Percentiles rank a stretch among this genome's conserved stretches.
These are phyloP conservation scores for Suillus ampliporus DNA, from an alignment of 768 basidiomycete species.

Conservation along the genomic window DNA sequence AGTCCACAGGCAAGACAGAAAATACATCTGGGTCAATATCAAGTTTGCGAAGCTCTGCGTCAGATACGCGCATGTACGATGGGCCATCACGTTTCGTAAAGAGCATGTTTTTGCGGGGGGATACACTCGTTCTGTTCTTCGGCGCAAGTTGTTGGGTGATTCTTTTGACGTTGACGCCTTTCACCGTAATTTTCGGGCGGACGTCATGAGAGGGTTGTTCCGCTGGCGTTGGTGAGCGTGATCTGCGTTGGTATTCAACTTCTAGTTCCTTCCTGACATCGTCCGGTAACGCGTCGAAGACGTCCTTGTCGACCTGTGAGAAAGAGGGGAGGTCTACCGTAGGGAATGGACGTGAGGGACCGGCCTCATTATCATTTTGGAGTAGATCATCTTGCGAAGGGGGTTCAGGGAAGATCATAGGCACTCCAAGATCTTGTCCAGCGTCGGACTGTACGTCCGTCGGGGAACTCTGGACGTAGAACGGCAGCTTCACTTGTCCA, in stretches of 20 bases:
- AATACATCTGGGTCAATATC: conserved; percentile 81
- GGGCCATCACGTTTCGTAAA: conserved; percentile 43
- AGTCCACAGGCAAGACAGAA: conserved; percentile 58
- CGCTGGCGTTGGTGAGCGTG: conserved; percentile 50
- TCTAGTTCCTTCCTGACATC: conserved; percentile 75
- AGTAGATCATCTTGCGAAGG: conserved; percentile 39
- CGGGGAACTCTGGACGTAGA: conserved; percentile 40
- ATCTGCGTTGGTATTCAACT: conserved; percentile 66
- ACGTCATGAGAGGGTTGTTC: conserved; percentile 12
- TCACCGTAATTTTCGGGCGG: conserved; percentile 29
- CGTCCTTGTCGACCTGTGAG: conserved; percentile 75
- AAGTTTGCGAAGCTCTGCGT: conserved; percentile 63
- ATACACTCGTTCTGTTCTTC: conserved; percentile 46
- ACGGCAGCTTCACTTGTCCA: conserved; percentile 69
- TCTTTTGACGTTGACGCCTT: conserved; percentile 54
- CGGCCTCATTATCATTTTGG: conserved; percentile 5
- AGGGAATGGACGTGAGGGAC: conserved; percentile 17
- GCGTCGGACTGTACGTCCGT: background rate
- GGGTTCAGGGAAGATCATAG: conserved; percentile 35
- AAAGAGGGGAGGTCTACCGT: conserved; percentile 64
- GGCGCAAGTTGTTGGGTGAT: conserved; percentile 72
- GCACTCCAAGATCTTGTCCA: conserved; percentile 13
- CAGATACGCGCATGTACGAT: conserved; percentile 50
- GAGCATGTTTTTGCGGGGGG: conserved; percentile 43
- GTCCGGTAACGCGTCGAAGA: conserved; percentile 72